Base-by-base conservation (phyloP, 2,329 filamentous ascomycete genomes). In the Colletotrichum brevisporum region DNA sequence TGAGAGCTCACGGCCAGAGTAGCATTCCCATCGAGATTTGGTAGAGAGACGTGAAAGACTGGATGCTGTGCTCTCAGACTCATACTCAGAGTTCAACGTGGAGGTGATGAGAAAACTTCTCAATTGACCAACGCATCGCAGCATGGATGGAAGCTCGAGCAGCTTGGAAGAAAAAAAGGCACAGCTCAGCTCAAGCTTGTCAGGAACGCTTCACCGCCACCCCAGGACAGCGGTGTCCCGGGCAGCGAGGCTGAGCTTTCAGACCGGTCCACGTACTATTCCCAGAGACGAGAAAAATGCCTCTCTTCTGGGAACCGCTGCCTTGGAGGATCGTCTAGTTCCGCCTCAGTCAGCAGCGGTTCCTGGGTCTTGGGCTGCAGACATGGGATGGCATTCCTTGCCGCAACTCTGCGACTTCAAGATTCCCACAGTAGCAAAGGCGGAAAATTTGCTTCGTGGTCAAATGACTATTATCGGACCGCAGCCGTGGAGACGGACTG, bases 151-250 rank as follows among this genome's bases (percentile, higher is more conserved):
- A 47, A 69, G 43, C 66, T 66, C 27, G 50, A 60, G 55, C 43
- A 16, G 59, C 59, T 45, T 27, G 36, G 6, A 21, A 24, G 4
- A 18, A 18, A 8, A 47, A 18, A 47, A 47, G 36, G 6, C 6
- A 18, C 48, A 69, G 41, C 54, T 18, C 36, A 12, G 62, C 31
- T 18, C 51, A 60, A 60, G 62, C 50, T 60, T 39, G 41, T 62
- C 64, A 66, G 62, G 51, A 55, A 60, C 66, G 47, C 52, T 55
- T 69, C 66, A 69, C 66, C 66, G 66, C 66, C 51, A 66, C 51
- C 27, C n/a, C 26, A 24, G 39, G 31, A 52, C 54, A 66, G 62
- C 66, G 50, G 47, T 55, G 66, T 56, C 62, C 55, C 50, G 55
- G 62, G 48, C 18, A 66, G 39, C 18, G 41, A 52, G 15, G 31